A percentile compares a stretch with the other conserved stretches of the same genome.
phyloP scores from a whole-genome alignment of 192 early-diverging fungal species.

The Chytriomyces sp. region DNA sequence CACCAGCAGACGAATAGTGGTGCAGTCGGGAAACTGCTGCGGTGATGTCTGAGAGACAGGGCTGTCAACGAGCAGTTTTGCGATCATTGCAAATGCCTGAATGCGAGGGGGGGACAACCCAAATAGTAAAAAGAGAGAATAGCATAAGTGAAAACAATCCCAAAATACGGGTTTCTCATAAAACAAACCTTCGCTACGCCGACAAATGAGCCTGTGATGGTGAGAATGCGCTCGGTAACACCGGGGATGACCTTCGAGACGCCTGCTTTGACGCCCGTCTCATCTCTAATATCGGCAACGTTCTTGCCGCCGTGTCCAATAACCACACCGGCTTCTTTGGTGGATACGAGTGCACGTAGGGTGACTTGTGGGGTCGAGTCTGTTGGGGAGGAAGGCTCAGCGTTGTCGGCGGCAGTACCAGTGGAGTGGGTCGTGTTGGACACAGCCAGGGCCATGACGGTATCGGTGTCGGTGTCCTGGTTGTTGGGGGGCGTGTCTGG shows the following conservation, averaged over 20 bases:
- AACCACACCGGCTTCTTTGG: slow-evolving; percentile 87
- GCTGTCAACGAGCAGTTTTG: slow-evolving; percentile 41
- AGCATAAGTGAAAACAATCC: too few species aligned
- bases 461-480: not conserved
- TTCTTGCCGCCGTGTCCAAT: slow-evolving; percentile 74
- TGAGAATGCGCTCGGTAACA: slow-evolving; percentile 76
- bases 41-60: slow-evolving; percentile 78
- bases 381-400: not conserved
- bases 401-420: not conserved
- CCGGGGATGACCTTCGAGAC: slow-evolving; percentile 88
- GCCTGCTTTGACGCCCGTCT: slow-evolving; percentile 83
- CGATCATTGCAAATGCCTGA: slow-evolving; percentile 81
- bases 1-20: slow-evolving; percentile 60
- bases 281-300: slow-evolving; percentile 82
- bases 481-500: slow-evolving; percentile 8
- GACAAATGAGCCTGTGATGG: slow-evolving; percentile 37
- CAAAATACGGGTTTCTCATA: too few species aligned
- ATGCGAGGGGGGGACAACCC: not conserved
- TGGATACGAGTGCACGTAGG: slow-evolving; percentile 83
- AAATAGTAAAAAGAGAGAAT: too few species aligned
- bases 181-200: slow-evolving; percentile 36
- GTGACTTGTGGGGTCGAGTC: slow-evolving; percentile 47
- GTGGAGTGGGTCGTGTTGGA: not conserved
- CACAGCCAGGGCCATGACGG: not conserved
- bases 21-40: slow-evolving; percentile 67